A percentile compares a stretch with the other conserved stretches of the same genome.
Evolutionary conservation across 805 yeast species (phyloP).

Genomic region (Hanseniaspora meyeri): DNA sequence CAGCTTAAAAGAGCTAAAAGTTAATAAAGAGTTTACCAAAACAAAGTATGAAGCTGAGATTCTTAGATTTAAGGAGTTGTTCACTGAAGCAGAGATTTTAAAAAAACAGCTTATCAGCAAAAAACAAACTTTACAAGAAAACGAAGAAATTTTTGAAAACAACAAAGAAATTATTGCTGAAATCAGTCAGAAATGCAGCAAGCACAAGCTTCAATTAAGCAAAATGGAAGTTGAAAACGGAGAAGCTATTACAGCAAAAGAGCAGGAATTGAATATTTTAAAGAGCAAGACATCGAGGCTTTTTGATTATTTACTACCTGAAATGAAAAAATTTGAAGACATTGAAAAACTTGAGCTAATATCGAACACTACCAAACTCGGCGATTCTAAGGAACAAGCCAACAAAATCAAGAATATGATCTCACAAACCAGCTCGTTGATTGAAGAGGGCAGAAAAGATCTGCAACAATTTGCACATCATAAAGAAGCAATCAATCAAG

Average conservation of each 20-base stretch:
- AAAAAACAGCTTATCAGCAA: not conserved
- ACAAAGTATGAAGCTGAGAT: not conserved
- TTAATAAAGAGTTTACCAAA: not conserved
- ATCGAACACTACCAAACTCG: conserved; percentile 19
- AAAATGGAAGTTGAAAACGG: not conserved
- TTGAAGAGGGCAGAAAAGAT: not conserved
- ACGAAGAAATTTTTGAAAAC: not conserved
- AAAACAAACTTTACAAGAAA: not conserved
- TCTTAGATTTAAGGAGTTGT: not conserved
- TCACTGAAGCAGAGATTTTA: not conserved
- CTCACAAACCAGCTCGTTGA: not conserved
- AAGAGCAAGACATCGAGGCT: conserved; percentile 2
- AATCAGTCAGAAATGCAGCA: not conserved
- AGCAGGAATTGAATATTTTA: not conserved
- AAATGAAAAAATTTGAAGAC: conserved; percentile 16
- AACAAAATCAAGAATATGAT: not conserved
- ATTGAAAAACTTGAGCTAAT: conserved; percentile 17
- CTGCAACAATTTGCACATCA: conserved; percentile 24
- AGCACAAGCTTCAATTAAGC: not conserved
- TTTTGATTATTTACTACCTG: conserved; percentile 10
- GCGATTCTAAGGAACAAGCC: conserved; percentile 4
- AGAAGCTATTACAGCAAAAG: not conserved
- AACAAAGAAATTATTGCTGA: not conserved
- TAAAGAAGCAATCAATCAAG: conserved; percentile 35
- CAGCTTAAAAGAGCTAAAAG: not conserved